phyloP scores from a whole-genome alignment of 768 basidiomycete species.

The Suillus americanus region DNA sequence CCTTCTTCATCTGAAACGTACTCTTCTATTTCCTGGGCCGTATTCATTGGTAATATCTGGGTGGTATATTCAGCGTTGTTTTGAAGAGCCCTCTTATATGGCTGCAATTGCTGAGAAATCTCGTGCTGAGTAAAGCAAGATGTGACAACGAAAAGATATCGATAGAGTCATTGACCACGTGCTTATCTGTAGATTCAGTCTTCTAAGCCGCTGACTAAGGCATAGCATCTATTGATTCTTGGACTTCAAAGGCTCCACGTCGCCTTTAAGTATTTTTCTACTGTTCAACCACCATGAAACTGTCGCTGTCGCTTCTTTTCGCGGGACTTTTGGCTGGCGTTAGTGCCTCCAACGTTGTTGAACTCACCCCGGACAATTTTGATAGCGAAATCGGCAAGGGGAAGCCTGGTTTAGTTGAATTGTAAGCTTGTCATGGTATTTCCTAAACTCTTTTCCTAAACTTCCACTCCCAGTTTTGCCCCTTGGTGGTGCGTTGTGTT shows the following conservation, averaged over 20 bases:
- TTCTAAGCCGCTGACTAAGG: slow-evolving; percentile 11
- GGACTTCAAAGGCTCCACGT: slow-evolving; percentile 28
- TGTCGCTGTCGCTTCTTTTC: slow-evolving; percentile 54
- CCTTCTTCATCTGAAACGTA: slow-evolving; percentile 41
- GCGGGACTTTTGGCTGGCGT: slow-evolving; percentile 55
- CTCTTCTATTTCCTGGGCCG: slow-evolving; percentile 39
- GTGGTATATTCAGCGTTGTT: not conserved
- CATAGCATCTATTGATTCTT: not conserved
- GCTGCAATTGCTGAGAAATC: slow-evolving; percentile 26
- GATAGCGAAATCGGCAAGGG: slow-evolving; percentile 73
- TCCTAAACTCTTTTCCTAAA: slow-evolving; percentile 5
- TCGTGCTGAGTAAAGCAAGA: slow-evolving; percentile 16
- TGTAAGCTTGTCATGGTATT: slow-evolving; percentile 52
- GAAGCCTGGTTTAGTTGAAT: slow-evolving; percentile 85
- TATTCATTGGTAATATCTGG: slow-evolving; percentile 19
- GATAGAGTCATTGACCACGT: slow-evolving; percentile 4
- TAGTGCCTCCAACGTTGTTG: slow-evolving; percentile 80
- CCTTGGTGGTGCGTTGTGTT: slow-evolving; percentile 75
- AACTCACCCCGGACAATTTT: slow-evolving; percentile 75
- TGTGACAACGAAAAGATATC: slow-evolving; percentile 3
- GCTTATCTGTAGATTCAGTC: slow-evolving; percentile 5
- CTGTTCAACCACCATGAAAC: slow-evolving; percentile 49
- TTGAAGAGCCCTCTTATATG: slow-evolving; percentile 4
- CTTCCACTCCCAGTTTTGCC: slow-evolving; percentile 56
- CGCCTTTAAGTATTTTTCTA: slow-evolving; percentile 16